Conservation (phyloP, 2,329 filamentous ascomycete genomes). For the Trichoderma semiorbis region DNA sequence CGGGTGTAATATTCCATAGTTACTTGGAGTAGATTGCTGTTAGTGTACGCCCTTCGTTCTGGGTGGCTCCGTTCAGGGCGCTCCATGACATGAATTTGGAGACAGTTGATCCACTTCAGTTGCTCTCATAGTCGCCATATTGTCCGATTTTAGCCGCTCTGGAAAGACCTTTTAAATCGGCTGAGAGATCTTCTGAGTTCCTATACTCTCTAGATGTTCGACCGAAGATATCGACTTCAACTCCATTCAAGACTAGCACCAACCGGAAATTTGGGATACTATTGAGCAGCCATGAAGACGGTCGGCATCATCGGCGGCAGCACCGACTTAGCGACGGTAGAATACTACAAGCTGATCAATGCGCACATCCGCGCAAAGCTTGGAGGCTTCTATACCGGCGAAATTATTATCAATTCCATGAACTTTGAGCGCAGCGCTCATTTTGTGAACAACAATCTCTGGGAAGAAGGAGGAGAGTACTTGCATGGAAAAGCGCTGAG, state of each 20-base stretch:
- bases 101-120: neutral
- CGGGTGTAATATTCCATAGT: neutral
- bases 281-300: constrained; percentile 18
- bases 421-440: constrained; percentile 19
- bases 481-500: constrained; percentile 18
- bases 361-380: constrained; percentile 16
- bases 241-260: neutral
- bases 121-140: neutral
- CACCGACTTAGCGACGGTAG: constrained; percentile 22
- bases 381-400: constrained; percentile 21
- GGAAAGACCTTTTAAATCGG: neutral
- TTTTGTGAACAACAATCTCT: constrained; percentile 20
- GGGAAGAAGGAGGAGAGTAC: constrained; percentile 20
- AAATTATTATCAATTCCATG: constrained; percentile 23
- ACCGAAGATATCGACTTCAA: too few species aligned
- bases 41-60: neutral
- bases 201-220: neutral
- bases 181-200: neutral
- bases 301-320: constrained; percentile 23
- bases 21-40: neutral
- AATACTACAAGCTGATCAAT: constrained; percentile 23
- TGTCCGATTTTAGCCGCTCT: neutral
- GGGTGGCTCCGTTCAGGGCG: neutral
- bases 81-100: neutral
- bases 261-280: neutral